phyloP scores from a whole-genome alignment of 768 basidiomycete species.

The Lactarius pseudohatsudake region DNA sequence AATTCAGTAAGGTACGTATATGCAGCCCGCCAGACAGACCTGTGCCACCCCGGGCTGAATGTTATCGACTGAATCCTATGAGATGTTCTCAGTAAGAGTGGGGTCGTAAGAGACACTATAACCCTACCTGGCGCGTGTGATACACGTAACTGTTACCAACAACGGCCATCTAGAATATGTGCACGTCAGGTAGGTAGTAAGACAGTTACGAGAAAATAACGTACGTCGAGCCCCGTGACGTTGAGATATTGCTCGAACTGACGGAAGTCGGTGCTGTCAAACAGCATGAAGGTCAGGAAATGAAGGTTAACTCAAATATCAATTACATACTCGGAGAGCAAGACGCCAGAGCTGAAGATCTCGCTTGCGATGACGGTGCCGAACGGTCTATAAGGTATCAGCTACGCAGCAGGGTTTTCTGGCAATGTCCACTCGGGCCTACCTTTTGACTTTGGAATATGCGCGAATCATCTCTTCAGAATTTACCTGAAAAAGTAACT shows the following conservation, averaged over 20 bases:
- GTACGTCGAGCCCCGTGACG: constrained; percentile 86
- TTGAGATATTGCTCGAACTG: constrained; percentile 91
- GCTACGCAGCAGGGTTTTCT: background rate
- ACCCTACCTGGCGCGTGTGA: constrained; percentile 79
- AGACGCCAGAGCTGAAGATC: constrained; percentile 86
- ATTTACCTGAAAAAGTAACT: constrained; percentile 93
- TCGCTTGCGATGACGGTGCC: constrained; percentile 91
- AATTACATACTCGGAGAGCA: constrained; percentile 74
- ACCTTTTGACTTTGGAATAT: constrained; percentile 82
- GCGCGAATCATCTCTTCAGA: constrained; percentile 93
- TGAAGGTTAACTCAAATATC: background rate
- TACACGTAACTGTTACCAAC: constrained; percentile 92
- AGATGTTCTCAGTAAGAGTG: constrained; percentile 10
- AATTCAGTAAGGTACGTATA: background rate
- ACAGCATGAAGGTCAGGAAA: constrained; percentile 14
- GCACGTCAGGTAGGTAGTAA: background rate
- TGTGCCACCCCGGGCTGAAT: constrained; percentile 79
- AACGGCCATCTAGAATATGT: constrained; percentile 68
- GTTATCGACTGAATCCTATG: constrained; percentile 74
- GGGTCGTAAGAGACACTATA: background rate
- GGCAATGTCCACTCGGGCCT: constrained; percentile 14
- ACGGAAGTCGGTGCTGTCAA: constrained; percentile 83
- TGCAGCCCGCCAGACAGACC: constrained; percentile 31
- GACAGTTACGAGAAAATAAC: constrained; percentile 30
- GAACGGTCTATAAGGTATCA: constrained; percentile 58